Evolutionary conservation across 1,139 yeast genomes (phyloP), one percentile per base, ranked within the genome.

Genomic region (Suhomyces yuchorum): DNA sequence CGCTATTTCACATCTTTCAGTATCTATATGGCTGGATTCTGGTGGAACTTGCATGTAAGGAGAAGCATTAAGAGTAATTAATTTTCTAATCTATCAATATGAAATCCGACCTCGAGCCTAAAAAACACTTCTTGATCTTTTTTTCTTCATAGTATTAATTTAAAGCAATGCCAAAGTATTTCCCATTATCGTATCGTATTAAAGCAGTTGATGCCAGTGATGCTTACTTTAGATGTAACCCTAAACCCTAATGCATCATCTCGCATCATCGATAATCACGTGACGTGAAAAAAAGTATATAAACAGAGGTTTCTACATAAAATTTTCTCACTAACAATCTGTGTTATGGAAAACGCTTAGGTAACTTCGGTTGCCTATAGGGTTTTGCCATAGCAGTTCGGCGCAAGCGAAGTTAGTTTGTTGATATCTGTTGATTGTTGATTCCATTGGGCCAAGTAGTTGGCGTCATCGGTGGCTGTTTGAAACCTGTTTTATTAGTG

Each of bases 361-460:
- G 54, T 59, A 67, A 61, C 59, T 57, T 59, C 63, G 67, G 71
- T 68, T 68, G 50, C 60, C 61, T 65, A 73, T 70, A 71, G 77
- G 53, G 57, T 63, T 65, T 68, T 59, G 63, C 71, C 67, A 72
- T 71, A 70, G 77, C 86, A 77, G 81, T 64, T 82, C 86, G 85
- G 80, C 85, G 87, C 87, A 74, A 75, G 88, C 59, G 87, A 77
- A 77, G 81, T 78, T 73, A 75, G 81, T 74, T 66, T 62, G 59
- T 65, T 60, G 59, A 51, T 44, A 49, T 40, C 51, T 56, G 53
- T 47, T 47, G 43, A 54, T 44, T 46, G 36, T 45, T 43, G 50
- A 44, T 49, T 51, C 51, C 58, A 52, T 55, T 59, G 51, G 49
- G 63, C 56, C 58, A 53, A 52, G 57, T 43, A 51, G 48, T 58